Evolutionary conservation across 352 stramenopile species (phyloP), one percentile per base, ranked within the genome.

Genomic region (Globisporangium iwayamae): DNA sequence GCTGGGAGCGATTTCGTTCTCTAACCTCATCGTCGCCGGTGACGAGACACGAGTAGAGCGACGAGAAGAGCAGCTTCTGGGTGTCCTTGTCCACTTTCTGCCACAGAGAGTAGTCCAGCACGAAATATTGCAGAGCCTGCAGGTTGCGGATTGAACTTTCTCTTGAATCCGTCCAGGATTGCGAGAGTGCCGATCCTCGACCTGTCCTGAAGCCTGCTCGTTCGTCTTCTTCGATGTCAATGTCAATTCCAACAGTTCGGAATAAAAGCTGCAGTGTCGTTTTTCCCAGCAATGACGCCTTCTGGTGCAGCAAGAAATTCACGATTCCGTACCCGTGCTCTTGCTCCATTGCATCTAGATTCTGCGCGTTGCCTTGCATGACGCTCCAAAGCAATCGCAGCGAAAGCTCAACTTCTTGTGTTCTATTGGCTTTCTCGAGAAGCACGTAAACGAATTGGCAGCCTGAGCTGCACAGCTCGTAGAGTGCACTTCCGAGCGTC

Each of bases 271-370:
- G 34, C 11, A 91, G 59, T 8, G 70, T 70, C 14, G 62, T 75
- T 18, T 48, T 56, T 22, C 16, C 77, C n/a, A 92, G 66, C 9
- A 86, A 39, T 18, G 62, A 52, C 20, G 74, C 57, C 57, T 92
- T 90, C 47, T 87, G 55, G 46, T 89, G 83, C 10, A 92, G 65
- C 9, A 92, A 60, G 51, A 67, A 86, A 48, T 89, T 90, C 22
- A 92, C 68, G 32, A 92, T 73, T 2, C 82, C 81, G 60, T 92
- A 92, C 1, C 83, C 83, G 59, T 86, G 78, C 57, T 92, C 83
- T n/a, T 74, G 56, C 39, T 90, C 81, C 79, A 92, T 89, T 3
- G 78, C 78, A 8, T 67, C 52, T 10, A 90, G 56, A 55, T 89
- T 90, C 18, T 65, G 62, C 5, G 68, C 39, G 14, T 85, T 73